phyloP scores from a whole-genome alignment of 1,284 basidiomycete species.

The Apiotrichum porosum region DNA sequence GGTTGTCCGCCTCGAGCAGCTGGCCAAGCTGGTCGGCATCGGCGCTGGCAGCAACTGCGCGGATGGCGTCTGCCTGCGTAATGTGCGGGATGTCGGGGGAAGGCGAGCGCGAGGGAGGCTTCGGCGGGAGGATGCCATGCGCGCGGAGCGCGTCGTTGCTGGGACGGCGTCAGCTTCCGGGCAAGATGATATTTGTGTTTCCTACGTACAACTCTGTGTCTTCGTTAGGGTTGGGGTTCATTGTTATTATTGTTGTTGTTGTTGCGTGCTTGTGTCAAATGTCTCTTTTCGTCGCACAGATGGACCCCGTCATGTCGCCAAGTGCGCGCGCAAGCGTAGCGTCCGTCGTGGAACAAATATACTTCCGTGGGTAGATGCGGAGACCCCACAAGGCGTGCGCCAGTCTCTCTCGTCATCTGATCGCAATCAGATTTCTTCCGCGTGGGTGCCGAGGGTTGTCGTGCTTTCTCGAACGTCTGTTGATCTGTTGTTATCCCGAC shows the following conservation, averaged over 20 bases:
- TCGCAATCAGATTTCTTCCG: too few species aligned
- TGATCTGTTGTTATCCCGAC: too few species aligned
- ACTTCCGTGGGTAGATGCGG: too few species aligned
- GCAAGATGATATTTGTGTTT: too few species aligned
- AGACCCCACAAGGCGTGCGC: too few species aligned
- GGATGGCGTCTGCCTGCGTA: constrained; percentile 49
- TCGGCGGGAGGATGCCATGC: constrained; percentile 80
- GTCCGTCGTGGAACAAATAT: too few species aligned
- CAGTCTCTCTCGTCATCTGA: too few species aligned
- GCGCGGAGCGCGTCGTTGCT: constrained; percentile 90
- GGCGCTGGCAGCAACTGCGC: constrained; percentile 51
- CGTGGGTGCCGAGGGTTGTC: too few species aligned
- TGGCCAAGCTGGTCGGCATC: constrained; percentile 60
- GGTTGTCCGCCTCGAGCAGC: constrained; percentile 62
- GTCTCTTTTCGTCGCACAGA: too few species aligned
- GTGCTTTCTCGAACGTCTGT: too few species aligned
- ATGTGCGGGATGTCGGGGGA: constrained; percentile 59
- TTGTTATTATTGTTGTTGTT: constrained; percentile 59
- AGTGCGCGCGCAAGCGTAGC: too few species aligned
- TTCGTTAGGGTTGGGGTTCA: constrained; percentile 64
- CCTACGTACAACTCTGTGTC: constrained; percentile 83
- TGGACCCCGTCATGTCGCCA: too few species aligned
- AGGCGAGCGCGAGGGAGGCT: constrained; percentile 58
- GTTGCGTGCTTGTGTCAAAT: background rate
- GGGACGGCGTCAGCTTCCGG: constrained; percentile 8